These are phyloP conservation scores for Rutstroemia sp. DNA, from an alignment of 2,329 filamentous ascomycete genomes.

Conservation along the genomic window DNA sequence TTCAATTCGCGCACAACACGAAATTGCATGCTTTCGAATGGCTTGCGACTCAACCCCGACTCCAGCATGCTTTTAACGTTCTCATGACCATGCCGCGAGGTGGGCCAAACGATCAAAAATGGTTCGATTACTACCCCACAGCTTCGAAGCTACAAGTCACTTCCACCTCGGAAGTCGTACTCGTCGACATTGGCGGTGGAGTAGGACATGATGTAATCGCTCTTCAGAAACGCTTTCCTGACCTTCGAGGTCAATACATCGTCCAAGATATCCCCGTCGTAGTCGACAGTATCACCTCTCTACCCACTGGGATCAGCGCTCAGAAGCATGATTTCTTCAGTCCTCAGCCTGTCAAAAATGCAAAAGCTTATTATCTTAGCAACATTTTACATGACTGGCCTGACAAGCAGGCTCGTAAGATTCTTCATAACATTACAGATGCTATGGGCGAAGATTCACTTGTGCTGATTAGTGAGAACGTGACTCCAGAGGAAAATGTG, in stretches of 20 bases:
- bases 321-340: neutral
- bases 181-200: constrained; percentile 11
- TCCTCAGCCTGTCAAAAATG: neutral
- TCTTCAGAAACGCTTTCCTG: neutral
- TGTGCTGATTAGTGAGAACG: constrained; percentile 2
- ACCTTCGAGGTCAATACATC: neutral
- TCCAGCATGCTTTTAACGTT: constrained; percentile 13
- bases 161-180: neutral
- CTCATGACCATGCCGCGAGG: constrained; percentile 10
- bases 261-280: constrained; percentile 2
- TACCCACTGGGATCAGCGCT: neutral
- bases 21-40: constrained; percentile 14
- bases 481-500: neutral
- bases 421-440: neutral
- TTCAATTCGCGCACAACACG: constrained; percentile 11
- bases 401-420: neutral
- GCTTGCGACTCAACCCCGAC: constrained; percentile 8
- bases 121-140: constrained; percentile 11
- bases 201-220: constrained; percentile 1
- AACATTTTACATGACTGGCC: constrained; percentile 3
- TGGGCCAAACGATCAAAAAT: neutral
- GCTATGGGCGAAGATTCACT: neutral
- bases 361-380: constrained; percentile 4
- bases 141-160: constrained; percentile 1
- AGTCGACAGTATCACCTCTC: neutral